A percentile compares a stretch with the other conserved stretches of the same genome.
These are phyloP conservation scores for Rehmannia glutinosa DNA, from an alignment of 257 asterid genomes.

Conservation along the genomic window DNA sequence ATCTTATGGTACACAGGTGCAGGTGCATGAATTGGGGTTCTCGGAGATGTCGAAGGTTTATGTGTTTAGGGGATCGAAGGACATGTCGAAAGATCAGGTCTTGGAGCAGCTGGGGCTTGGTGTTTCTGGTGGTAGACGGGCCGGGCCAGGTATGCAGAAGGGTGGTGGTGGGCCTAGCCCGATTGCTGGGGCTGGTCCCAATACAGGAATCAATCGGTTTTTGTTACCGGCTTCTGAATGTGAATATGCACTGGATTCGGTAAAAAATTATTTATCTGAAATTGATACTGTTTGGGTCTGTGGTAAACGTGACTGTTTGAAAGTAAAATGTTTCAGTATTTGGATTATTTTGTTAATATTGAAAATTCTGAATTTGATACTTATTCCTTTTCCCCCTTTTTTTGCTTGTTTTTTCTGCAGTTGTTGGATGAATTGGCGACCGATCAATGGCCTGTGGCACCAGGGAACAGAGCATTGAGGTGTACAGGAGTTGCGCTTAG, in stretches of 20 bases:
- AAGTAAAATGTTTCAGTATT: not conserved
- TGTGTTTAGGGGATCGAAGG: constrained; percentile 86
- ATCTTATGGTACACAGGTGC: constrained; percentile 94
- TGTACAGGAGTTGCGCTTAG: constrained; percentile 96
- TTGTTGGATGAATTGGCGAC: constrained; percentile 87
- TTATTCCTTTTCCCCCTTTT: not conserved
- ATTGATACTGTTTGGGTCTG: not conserved
- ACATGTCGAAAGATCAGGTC: constrained; percentile 75
- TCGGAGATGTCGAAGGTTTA: constrained; percentile 83
- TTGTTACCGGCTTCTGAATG: constrained; percentile 89
- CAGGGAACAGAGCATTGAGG: constrained; percentile 75
- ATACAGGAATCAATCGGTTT: constrained; percentile 62
- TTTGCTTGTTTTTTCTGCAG: constrained; percentile 34
- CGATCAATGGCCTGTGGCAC: constrained; percentile 82
- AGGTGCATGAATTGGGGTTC: constrained; percentile 92
- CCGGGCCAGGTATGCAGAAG: constrained; percentile 49
- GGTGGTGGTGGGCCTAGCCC: constrained; percentile 55
- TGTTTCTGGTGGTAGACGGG: constrained; percentile 43
- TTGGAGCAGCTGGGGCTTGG: constrained; percentile 87
- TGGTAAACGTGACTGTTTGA: not conserved
- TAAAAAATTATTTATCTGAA: constrained; percentile 18
- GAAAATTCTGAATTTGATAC: constrained; percentile 2
- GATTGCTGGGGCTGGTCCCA: constrained; percentile 37
- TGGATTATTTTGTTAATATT: not conserved
- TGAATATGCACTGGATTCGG: constrained; percentile 77